phyloP scores from a whole-genome alignment of 306 rosid genomes.

The Cyamopsis tetragonoloba region DNA sequence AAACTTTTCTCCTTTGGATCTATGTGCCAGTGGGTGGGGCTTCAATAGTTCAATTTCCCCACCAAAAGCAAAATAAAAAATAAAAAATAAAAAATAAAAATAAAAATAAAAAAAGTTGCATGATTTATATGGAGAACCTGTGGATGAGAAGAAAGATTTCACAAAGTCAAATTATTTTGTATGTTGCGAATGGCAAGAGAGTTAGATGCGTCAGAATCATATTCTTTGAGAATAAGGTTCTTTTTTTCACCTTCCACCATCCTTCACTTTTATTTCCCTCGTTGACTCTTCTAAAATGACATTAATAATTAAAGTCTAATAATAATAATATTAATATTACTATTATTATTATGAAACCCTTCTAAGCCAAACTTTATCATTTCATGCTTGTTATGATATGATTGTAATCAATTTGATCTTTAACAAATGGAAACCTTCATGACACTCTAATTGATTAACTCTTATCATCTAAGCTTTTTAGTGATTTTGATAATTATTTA shows the following conservation, averaged over 20 bases:
- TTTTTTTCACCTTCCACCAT: slow-evolving; percentile 41
- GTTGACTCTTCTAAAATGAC: slow-evolving; percentile 51
- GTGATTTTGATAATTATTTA: background rate
- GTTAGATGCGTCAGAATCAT: slow-evolving; percentile 47
- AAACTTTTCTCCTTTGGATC: slow-evolving; percentile 29
- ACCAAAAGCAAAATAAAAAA: slow-evolving; percentile 31
- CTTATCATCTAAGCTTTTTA: background rate
- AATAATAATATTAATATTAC: no score
- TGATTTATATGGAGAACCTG: slow-evolving; percentile 29
- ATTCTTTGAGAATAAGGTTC: slow-evolving; percentile 56
- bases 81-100: no score
- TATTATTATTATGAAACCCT: no score
- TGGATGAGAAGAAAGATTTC: slow-evolving; percentile 39
- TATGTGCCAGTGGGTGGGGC: slow-evolving; percentile 43
- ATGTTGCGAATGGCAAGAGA: slow-evolving; percentile 45
- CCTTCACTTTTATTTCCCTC: slow-evolving; percentile 34
- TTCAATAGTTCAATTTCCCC: slow-evolving; percentile 25
- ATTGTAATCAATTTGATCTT: slow-evolving; percentile 27
- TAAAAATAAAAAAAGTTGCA: no score
- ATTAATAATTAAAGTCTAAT: no score
- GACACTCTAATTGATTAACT: slow-evolving; percentile 4
- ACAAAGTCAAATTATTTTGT: slow-evolving; percentile 42
- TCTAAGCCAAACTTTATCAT: slow-evolving; percentile 37
- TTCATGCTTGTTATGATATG: slow-evolving; percentile 28
- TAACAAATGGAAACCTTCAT: slow-evolving; percentile 22